Conservation (phyloP, 2,329 filamentous ascomycete genomes). For the Epichloe brachyelytri region DNA sequence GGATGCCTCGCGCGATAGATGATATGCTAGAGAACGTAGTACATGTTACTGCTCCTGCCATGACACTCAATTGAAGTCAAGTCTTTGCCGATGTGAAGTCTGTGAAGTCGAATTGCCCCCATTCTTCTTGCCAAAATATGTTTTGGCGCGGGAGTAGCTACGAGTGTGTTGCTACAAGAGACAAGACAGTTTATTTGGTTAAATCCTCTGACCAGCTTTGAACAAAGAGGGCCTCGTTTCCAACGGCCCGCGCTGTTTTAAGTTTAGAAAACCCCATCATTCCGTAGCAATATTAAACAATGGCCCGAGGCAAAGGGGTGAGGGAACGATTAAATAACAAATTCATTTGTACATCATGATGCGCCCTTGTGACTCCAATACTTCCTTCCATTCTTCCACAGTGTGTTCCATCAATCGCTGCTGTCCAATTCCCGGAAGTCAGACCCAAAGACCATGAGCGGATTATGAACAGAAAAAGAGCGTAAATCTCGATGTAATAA, state of each 20-base stretch:
- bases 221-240: conserved; percentile 4
- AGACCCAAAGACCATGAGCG: conserved; percentile 4
- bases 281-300: conserved; percentile 1
- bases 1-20: no score
- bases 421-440: conserved; percentile 4
- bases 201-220: conserved; percentile 15
- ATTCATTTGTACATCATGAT: conserved; percentile 12
- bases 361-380: conserved; percentile 13
- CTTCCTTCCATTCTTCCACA: conserved; percentile 10
- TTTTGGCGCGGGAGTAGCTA: no score
- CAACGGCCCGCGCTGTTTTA: conserved; percentile 1
- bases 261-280: not conserved
- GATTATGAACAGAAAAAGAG: not conserved
- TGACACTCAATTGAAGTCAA: no score
- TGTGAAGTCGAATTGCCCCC: no score
- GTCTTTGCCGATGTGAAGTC: no score
- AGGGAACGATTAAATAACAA: conserved; percentile 11
- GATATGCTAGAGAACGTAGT: no score
- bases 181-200: conserved; percentile 3
- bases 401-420: conserved; percentile 10
- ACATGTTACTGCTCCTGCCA: no score
- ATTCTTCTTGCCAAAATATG: no score
- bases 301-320: conserved; percentile 1
- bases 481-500: not conserved
- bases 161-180: not conserved